Evolutionary conservation across 371 early-diverging fungal genomes (phyloP), one percentile per base, ranked within the genome.

Genomic region (Rhizopus delemar): DNA sequence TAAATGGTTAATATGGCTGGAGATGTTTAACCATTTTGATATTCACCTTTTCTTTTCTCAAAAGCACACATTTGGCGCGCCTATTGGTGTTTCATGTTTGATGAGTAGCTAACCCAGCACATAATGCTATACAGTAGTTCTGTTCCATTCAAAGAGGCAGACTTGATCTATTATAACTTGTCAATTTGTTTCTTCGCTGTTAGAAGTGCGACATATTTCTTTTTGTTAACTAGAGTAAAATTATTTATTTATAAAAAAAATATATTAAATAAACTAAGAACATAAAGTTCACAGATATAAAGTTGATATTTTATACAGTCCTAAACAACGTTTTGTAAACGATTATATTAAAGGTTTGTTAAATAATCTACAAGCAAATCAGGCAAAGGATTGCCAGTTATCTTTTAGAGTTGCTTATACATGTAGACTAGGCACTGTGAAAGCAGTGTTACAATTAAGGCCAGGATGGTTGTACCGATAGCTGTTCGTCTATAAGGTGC

Each of bases 401-500:
- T 43, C 5, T 6, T 43, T 43, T 43, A 43, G 28, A 48, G 29
- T 29, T 48, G 48, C 29, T 29, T 48, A 48, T n/a, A 48, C 48
- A 48, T 48, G 22, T 64, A 51, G n/a, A 63, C 6, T 16, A 59
- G 22, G 50, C 53, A 58, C 22, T 61, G 62, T 1, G 54, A 34
- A 38, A 59, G 7, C 8, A 67, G 8, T 1, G 63, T 46, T 3
- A 59, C 7, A 1, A 59, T 59, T 7, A 56, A 31, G 3, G 58
- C 45, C 5, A 67, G 46, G 2, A 67, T 16, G 8, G 62, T 50
- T 0, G 55, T 45, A 28, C 67, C 67, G 16, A 67, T 67, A 1
- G 62, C 59, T 11, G 67, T 58, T 36, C 67, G 36, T 43, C 67
- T 51, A 15, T 68, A 63, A 52, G 68, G 68, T 31, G 60, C 68